These are phyloP conservation scores for Dacryopinax spathularia DNA, from an alignment of 768 basidiomycete genomes.

Conservation along the genomic window DNA sequence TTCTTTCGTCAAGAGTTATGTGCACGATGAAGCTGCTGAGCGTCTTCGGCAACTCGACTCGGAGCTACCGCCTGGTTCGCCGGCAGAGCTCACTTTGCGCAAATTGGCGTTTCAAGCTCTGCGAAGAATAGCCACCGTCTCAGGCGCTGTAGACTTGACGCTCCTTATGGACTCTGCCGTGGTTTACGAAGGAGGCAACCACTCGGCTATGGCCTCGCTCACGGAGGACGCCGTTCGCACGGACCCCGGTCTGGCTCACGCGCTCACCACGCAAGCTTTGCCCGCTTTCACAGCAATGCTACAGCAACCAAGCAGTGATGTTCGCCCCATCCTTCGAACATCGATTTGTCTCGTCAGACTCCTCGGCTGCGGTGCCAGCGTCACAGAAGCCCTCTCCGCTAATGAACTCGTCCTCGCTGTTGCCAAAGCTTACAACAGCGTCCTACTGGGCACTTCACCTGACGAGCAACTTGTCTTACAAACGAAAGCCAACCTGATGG, in stretches of 20 bases:
- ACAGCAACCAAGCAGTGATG: slow-evolving; percentile 31
- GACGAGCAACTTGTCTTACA: slow-evolving; percentile 53
- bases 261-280: slow-evolving; percentile 30
- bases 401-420: slow-evolving; percentile 42
- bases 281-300: slow-evolving; percentile 42
- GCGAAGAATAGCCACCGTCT: neutral
- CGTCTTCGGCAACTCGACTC: neutral
- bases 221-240: neutral
- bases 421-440: slow-evolving; percentile 45
- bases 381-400: slow-evolving; percentile 40
- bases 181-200: neutral
- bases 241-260: neutral
- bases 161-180: neutral
- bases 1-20: neutral
- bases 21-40: neutral
- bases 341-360: slow-evolving; percentile 43
- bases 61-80: neutral
- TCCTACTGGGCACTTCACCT: slow-evolving; percentile 39
- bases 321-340: slow-evolving; percentile 53
- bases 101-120: neutral
- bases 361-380: slow-evolving; percentile 37
- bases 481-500: slow-evolving; percentile 58
- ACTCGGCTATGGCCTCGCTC: neutral
- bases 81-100: neutral
- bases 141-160: neutral